Conservation (phyloP, 495 filamentous ascomycete species). For the Neurospora sp. region DNA sequence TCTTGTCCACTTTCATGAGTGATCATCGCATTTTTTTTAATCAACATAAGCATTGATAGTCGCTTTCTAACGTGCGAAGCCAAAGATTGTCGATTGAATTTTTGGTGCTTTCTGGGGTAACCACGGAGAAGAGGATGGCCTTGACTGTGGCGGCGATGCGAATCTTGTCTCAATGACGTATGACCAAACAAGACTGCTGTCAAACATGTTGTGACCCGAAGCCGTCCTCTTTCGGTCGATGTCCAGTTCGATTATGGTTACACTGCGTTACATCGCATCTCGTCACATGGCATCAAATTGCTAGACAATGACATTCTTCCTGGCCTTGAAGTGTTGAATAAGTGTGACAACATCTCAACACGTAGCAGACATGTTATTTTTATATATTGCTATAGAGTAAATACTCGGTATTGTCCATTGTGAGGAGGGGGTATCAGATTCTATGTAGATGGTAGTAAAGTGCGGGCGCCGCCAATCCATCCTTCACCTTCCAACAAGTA, state of each 20-base stretch:
- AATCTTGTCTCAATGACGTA: background rate
- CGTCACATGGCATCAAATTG: background rate
- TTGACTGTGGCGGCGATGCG: background rate
- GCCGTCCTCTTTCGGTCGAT: background rate
- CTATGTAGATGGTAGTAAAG: background rate
- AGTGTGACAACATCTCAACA: background rate
- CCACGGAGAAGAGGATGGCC: background rate
- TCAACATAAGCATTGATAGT: background rate
- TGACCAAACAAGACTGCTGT: background rate
- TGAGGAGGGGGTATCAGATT: background rate
- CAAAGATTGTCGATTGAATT: background rate
- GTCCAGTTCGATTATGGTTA: background rate
- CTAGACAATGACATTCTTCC: background rate
- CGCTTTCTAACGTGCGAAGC: background rate
- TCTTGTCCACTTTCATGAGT: background rate
- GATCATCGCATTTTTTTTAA: background rate
- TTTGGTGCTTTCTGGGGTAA: background rate
- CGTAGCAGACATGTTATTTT: background rate
- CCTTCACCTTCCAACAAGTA: background rate
- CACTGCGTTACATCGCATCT: background rate
- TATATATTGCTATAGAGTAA: background rate
- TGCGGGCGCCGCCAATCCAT: background rate
- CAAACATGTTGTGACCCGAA: background rate
- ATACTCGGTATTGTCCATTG: background rate
- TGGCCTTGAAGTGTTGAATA: background rate